These are phyloP conservation scores for Hemerocallis citrina DNA, from an alignment of 106 monocot genomes.

Conservation along the genomic window DNA sequence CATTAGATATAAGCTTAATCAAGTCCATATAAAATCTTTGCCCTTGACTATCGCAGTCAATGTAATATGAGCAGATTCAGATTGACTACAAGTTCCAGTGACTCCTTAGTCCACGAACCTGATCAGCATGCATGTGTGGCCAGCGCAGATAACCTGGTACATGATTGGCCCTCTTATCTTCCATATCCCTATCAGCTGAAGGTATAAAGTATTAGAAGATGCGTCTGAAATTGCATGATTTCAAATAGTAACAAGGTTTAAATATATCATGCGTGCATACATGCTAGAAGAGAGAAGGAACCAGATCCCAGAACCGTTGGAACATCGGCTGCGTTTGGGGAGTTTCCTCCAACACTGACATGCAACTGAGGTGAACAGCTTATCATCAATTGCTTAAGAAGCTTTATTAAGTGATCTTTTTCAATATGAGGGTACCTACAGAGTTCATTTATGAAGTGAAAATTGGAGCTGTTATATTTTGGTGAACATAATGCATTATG, in stretches of 20 bases:
- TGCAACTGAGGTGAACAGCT: slow-evolving; percentile 45
- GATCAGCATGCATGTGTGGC: slow-evolving; percentile 97
- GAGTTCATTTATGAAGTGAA: background rate
- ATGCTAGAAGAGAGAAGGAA: slow-evolving; percentile 79
- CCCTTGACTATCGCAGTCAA: too few species aligned
- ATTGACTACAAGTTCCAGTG: too few species aligned
- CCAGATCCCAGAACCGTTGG: slow-evolving; percentile 85
- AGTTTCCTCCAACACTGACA: slow-evolving; percentile 27
- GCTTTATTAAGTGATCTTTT: slow-evolving; percentile 51
- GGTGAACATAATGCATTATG: background rate
- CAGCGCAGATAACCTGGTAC: slow-evolving; percentile 71
- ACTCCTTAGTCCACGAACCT: slow-evolving; percentile 80
- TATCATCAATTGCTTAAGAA: slow-evolving; percentile 59
- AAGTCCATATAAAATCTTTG: too few species aligned
- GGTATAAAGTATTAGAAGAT: slow-evolving; percentile 6
- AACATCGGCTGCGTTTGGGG: slow-evolving; percentile 80
- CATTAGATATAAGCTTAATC: too few species aligned
- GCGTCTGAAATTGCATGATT: too few species aligned
- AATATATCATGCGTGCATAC: slow-evolving; percentile 46
- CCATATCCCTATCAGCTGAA: slow-evolving; percentile 58
- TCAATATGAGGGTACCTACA: slow-evolving; percentile 52
- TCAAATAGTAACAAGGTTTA: too few species aligned
- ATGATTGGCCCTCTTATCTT: slow-evolving; percentile 28
- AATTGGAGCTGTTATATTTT: background rate
- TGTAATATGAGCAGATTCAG: too few species aligned